Conservation (phyloP, 2,329 filamentous ascomycete species). For the Pestalotiopsis fici region DNA sequence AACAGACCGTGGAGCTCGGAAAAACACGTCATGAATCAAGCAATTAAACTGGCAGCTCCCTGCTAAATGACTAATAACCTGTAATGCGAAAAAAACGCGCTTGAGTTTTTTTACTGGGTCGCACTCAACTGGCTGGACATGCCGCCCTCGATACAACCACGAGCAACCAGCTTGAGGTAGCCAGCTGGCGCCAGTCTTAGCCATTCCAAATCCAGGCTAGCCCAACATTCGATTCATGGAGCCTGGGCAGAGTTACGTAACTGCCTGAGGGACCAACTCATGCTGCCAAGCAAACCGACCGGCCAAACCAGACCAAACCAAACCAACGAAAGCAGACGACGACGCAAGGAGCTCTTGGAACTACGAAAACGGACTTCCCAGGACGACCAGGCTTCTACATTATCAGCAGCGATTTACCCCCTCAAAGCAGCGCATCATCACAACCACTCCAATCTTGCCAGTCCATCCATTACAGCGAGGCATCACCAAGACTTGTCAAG, state of each 20-base stretch:
- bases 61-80: background rate
- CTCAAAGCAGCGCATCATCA: background rate
- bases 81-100: background rate
- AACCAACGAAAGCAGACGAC: background rate
- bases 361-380: background rate
- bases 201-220: background rate
- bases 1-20: conserved; percentile 12
- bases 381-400: background rate
- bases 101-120: background rate
- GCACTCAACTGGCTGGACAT: background rate
- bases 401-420: background rate
- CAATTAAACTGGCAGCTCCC: background rate
- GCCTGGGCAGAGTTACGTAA: conserved; percentile 5
- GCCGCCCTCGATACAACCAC: too few relatives aligned
- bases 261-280: background rate
- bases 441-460: background rate
- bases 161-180: too few relatives aligned
- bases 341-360: background rate
- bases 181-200: background rate
- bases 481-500: background rate
- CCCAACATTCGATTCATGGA: background rate
- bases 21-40: conserved; percentile 15
- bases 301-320: background rate
- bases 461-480: background rate
- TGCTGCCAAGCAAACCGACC: background rate